Evolutionary conservation across 2,329 filamentous ascomycete genomes (phyloP).

Genomic region (Trichophyton rubrum): DNA sequence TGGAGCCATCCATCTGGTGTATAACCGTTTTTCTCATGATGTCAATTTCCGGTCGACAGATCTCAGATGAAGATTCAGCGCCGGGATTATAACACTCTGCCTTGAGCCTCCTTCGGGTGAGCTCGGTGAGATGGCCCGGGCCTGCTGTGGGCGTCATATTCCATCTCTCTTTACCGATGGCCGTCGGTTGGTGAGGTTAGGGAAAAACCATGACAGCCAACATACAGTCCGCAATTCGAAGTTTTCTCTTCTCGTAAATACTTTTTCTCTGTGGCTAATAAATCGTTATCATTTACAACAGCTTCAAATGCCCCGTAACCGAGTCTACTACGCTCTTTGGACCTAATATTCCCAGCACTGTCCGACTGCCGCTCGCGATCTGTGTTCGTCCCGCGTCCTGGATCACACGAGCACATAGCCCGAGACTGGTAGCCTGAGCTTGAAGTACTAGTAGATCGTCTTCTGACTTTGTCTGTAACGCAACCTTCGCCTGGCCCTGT

Average conservation of each 20-base stretch:
- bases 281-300: constrained; percentile 46
- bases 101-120: constrained; percentile 60
- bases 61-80: constrained; percentile 61
- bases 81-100: constrained; percentile 33
- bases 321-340: constrained; percentile 74
- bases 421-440: constrained; percentile 67
- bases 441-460: constrained; percentile 65
- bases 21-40: constrained; percentile 44
- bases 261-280: not conserved
- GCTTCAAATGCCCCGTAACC: constrained; percentile 72
- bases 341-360: constrained; percentile 72
- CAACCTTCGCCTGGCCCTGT: constrained; percentile 82
- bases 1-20: constrained; percentile 57
- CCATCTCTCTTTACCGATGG: constrained; percentile 74
- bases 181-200: constrained; percentile 81
- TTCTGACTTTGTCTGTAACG: constrained; percentile 75
- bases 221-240: constrained; percentile 32
- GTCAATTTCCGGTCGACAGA: constrained; percentile 91
- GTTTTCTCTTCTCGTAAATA: no score
- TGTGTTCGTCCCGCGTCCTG: constrained; percentile 94
- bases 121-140: constrained; percentile 45
- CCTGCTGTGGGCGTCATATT: constrained; percentile 64
- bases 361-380: constrained; percentile 85
- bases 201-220: constrained; percentile 77
- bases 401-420: constrained; percentile 78